Percentiles rank a stretch among this genome's conserved stretches.
These are phyloP conservation scores for Cercospora sojina DNA, from an alignment of 2,329 filamentous ascomycete species.

Conservation along the genomic window DNA sequence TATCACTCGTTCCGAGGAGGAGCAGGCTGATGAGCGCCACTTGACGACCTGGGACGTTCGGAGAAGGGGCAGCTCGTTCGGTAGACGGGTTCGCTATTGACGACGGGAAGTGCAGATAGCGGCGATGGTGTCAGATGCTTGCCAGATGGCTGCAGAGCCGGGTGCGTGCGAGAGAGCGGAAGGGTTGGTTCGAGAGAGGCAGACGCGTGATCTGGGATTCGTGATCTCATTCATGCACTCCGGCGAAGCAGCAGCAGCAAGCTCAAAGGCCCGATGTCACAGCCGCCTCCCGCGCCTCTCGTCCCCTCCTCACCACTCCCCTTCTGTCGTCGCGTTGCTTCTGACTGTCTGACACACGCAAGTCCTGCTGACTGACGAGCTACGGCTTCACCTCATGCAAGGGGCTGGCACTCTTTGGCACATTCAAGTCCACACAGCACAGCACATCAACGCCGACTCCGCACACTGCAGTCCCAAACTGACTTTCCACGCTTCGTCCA, in stretches of 20 bases:
- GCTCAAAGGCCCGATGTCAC: conserved; percentile 5
- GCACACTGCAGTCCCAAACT: not conserved
- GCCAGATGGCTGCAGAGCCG: not conserved
- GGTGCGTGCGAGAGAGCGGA: not conserved
- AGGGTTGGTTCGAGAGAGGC: not conserved
- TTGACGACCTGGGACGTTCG: not conserved
- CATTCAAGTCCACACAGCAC: not conserved
- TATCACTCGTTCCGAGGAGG: not conserved
- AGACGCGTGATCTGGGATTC: conserved; percentile 1
- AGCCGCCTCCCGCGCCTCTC: not conserved
- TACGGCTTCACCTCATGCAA: not conserved
- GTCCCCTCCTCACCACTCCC: not conserved
- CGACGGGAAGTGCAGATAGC: not conserved
- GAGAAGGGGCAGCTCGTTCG: not conserved
- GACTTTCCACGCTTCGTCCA: not conserved
- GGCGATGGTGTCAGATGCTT: not conserved
- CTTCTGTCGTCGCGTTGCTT: not conserved
- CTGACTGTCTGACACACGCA: not conserved
- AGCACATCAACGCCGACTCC: not conserved
- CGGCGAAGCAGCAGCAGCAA: conserved; percentile 2
- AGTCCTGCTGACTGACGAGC: not conserved
- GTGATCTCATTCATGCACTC: conserved; percentile 8
- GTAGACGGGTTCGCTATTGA: not conserved
- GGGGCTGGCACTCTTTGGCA: not conserved
- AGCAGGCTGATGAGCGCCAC: conserved; percentile 3